Base-by-base conservation (phyloP, 2,329 filamentous ascomycete genomes). In the Cryphonectria naterciae region DNA sequence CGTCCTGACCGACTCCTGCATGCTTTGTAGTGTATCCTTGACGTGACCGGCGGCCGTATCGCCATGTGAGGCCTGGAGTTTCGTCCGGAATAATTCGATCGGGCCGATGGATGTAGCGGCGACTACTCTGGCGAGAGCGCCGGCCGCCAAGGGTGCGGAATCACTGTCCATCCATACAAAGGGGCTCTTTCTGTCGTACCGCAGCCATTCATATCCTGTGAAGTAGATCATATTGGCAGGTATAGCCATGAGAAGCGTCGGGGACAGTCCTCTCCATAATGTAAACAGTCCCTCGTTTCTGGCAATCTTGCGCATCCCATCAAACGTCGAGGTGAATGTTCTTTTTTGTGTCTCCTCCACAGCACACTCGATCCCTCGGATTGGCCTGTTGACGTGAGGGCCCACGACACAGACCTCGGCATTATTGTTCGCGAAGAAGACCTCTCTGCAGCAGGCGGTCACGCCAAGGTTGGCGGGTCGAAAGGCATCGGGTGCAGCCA, bases 191-290 rank as follows among this genome's bases (percentile, higher is more conserved):
- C 85, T 83, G 76, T 93, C 92, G 74, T 87, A 92, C 49, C 96
- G 91, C 71, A 99, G 80, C 92, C 94, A 98, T 78, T 99, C 96
- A 81, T 99, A 99, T 54, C 96, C 96, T 17, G 96, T 97, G 77
- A 98, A 98, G 82, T 99, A 99, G 75, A 99, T 98, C 75, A 99
- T 96, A 79, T 99, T 99, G 37, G 91, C 94, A 0, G 96, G 96
- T 7, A 99, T 88, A 0, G 94, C 91, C 96, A 99, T 99, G 74
- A 94, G 87, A 32, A 99, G 84, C 0, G 96, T 99, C 0, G 96
- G 95, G n/a, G 93, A 97, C 6, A 99, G 84, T 0, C 96, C 96
- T 73, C 96, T 89, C 95, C 96, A 99, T 49, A 99, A 83, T 1
- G 95, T 96, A 37, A 88, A 87, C 17, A 94, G 78, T 1, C 96